Conservation (phyloP, 805 yeast species). For the Candida incommunis region DNA sequence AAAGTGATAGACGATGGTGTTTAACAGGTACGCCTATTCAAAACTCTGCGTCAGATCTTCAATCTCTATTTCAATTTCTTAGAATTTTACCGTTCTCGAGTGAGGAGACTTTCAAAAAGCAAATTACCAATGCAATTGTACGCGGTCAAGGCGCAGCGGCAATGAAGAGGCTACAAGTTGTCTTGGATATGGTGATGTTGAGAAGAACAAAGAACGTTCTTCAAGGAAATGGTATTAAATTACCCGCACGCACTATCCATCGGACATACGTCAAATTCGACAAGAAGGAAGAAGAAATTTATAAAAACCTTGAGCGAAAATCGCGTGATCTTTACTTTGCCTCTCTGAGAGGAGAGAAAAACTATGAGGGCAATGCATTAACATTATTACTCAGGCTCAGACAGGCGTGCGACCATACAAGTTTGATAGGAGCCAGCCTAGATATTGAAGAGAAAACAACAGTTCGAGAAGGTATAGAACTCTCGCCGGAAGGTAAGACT, state of each 20-base stretch:
- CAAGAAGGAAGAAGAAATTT: slow-evolving; percentile 16
- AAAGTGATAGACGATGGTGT: slow-evolving; percentile 37
- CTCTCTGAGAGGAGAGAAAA: slow-evolving; percentile 1
- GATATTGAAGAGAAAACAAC: background rate
- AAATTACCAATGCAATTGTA: slow-evolving; percentile 16
- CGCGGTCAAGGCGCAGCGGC: slow-evolving; percentile 8
- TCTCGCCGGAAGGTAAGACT: background rate
- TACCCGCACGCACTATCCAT: slow-evolving; percentile 15
- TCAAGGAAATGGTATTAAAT: slow-evolving; percentile 8
- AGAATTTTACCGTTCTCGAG: slow-evolving; percentile 16
- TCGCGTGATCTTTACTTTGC: background rate
- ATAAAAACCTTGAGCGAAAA: slow-evolving; percentile 12
- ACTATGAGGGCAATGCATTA: slow-evolving; percentile 12
- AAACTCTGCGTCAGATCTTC: slow-evolving; percentile 38
- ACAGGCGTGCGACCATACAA: slow-evolving; percentile 26
- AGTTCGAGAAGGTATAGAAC: background rate
- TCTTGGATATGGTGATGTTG: slow-evolving; percentile 26
- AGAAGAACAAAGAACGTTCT: slow-evolving; percentile 32
- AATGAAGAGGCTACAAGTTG: slow-evolving; percentile 14
- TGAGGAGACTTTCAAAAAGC: slow-evolving; percentile 13
- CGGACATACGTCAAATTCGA: slow-evolving; percentile 14
- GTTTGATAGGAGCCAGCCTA: background rate
- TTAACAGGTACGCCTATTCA: slow-evolving; percentile 56
- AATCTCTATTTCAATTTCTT: slow-evolving; percentile 33
- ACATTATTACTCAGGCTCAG: slow-evolving; percentile 23